Conservation (phyloP, 768 basidiomycete genomes). For the Auricularia heimuer region DNA sequence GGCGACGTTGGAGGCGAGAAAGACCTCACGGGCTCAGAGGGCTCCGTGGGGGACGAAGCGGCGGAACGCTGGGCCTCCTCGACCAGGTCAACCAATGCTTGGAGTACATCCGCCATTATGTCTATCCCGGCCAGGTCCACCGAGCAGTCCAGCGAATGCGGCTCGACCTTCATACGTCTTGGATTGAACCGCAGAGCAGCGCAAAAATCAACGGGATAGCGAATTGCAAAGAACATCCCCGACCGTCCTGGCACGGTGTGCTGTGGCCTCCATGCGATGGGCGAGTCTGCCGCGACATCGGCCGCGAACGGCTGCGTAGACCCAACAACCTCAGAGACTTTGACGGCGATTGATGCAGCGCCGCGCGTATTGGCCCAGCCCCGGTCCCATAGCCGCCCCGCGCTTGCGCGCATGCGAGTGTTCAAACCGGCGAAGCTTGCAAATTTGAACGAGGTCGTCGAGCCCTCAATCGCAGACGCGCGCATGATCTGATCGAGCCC, state of each 20-base stretch:
- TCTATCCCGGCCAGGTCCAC: constrained; percentile 38
- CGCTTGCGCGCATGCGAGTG: constrained; percentile 46
- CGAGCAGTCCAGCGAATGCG: constrained; percentile 39
- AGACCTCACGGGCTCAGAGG: background rate
- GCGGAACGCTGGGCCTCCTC: background rate
- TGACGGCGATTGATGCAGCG: constrained; percentile 33
- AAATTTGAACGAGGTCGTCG: constrained; percentile 10
- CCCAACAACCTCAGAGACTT: constrained; percentile 38
- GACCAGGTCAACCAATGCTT: constrained; percentile 18
- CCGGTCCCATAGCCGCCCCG: constrained; percentile 56
- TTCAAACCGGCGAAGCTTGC: constrained; percentile 52
- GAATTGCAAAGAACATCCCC: constrained; percentile 33
- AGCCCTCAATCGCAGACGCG: background rate
- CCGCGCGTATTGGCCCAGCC: constrained; percentile 60
- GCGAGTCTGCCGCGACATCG: background rate
- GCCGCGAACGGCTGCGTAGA: constrained; percentile 22
- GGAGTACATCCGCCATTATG: constrained; percentile 35
- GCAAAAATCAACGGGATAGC: constrained; percentile 33
- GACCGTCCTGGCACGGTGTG: background rate
- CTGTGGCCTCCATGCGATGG: background rate
- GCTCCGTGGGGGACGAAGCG: background rate
- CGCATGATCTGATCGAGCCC: constrained; percentile 30
- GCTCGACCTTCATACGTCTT: constrained; percentile 41
- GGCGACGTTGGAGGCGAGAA: background rate
- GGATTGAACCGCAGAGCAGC: constrained; percentile 52